phyloP scores from a whole-genome alignment of 2,329 filamentous ascomycete species.

The Diaporthe ilicicola region DNA sequence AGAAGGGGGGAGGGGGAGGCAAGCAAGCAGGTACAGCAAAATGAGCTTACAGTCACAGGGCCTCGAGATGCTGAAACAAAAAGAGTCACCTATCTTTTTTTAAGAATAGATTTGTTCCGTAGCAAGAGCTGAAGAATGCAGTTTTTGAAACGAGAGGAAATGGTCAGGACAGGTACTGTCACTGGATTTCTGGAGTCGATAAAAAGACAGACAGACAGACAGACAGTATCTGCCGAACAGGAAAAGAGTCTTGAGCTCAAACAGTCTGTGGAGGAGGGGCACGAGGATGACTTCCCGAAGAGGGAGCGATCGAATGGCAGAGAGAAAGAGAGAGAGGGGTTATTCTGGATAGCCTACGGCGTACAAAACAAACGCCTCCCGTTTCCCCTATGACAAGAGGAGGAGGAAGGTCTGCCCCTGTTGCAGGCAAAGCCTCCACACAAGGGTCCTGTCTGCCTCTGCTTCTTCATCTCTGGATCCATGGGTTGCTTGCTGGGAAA shows the following conservation, averaged over 20 bases:
- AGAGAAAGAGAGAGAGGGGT: not conserved
- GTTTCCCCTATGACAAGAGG: not conserved
- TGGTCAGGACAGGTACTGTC: no score
- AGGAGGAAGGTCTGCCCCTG: conserved; percentile 12
- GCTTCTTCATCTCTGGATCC: not conserved
- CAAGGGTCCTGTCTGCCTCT: conserved; percentile 9
- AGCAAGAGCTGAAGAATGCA: not conserved
- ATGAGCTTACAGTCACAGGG: not conserved
- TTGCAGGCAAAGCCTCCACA: not conserved
- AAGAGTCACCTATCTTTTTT: no score
- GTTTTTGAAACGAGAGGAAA: not conserved
- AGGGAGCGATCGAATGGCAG: conserved; percentile 3
- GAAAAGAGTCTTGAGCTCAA: not conserved
- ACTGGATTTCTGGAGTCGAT: not conserved
- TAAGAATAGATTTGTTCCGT: not conserved
- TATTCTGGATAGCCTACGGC: not conserved
- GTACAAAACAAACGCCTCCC: not conserved
- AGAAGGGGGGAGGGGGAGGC: not conserved
- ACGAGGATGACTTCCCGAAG: conserved; percentile 25
- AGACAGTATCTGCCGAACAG: not conserved
- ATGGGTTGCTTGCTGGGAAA: not conserved
- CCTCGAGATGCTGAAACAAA: not conserved
- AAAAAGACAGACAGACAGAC: not conserved
- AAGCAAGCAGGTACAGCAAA: not conserved
- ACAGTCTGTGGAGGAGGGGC: not conserved